Evolutionary conservation across 352 stramenopile species (phyloP).

Genomic region (Phytopythium boreale): DNA sequence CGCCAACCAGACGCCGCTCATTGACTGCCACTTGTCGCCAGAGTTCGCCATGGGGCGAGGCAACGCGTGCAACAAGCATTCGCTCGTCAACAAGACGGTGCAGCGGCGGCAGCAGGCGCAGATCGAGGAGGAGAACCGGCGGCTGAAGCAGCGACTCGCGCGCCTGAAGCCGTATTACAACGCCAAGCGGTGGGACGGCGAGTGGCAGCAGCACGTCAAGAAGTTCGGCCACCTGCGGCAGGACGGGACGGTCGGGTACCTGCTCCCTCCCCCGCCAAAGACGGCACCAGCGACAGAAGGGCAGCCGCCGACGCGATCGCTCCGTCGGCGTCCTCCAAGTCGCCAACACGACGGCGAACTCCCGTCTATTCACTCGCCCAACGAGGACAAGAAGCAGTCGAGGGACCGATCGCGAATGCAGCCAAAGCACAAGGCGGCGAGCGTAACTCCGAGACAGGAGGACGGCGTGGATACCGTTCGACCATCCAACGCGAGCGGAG

Average conservation of each 20-base stretch:
- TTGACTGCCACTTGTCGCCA: conserved; percentile 74
- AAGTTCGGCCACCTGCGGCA: conserved; percentile 67
- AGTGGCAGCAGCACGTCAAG: conserved; percentile 55
- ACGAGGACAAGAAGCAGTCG: background rate
- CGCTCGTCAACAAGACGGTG: conserved; percentile 56
- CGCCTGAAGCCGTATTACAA: conserved; percentile 68
- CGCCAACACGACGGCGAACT: background rate
- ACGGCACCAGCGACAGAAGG: conserved; percentile 12
- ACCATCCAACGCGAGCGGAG: background rate
- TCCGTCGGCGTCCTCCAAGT: conserved; percentile 14
- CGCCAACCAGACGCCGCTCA: conserved; percentile 57
- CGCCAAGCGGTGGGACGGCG: conserved; percentile 65
- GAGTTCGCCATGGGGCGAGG: conserved; percentile 55
- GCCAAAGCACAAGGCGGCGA: background rate
- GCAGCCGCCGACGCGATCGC: conserved; percentile 11
- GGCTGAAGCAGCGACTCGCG: conserved; percentile 47
- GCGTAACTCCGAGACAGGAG: background rate
- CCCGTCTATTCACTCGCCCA: background rate
- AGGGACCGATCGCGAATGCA: background rate
- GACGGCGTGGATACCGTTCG: background rate
- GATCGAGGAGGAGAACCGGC: conserved; percentile 66
- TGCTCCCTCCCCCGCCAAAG: conserved; percentile 38
- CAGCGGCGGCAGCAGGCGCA: conserved; percentile 43
- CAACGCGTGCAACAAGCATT: conserved; percentile 68
- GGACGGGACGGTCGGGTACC: conserved; percentile 64